Percentiles rank a stretch among this genome's conserved stretches.
Evolutionary conservation across 345 rosid species (phyloP).

Genomic region (Melaleuca alternifolia): DNA sequence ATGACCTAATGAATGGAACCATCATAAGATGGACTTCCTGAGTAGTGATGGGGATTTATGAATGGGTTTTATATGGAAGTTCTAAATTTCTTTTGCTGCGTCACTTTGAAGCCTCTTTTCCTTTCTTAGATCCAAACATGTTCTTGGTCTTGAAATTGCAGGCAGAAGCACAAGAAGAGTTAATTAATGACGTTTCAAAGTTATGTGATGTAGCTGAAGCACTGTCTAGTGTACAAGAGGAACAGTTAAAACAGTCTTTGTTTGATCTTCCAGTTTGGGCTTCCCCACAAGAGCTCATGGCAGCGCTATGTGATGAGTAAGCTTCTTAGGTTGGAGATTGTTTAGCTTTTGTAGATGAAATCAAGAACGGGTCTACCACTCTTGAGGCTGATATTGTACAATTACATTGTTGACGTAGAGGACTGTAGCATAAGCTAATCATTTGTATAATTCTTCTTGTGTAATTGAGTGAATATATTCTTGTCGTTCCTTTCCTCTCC

Average conservation of each 20-base stretch:
- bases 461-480: slow-evolving; percentile 1
- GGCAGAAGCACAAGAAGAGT: slow-evolving; percentile 59
- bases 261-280: slow-evolving; percentile 67
- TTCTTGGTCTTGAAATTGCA: slow-evolving; percentile 10
- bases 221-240: slow-evolving; percentile 39
- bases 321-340: neutral
- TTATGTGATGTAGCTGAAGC: slow-evolving; percentile 63
- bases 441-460: neutral
- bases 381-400: neutral
- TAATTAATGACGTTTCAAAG: slow-evolving; percentile 37
- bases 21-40: neutral
- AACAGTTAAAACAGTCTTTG: slow-evolving; percentile 22
- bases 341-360: neutral
- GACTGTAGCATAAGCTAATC: neutral
- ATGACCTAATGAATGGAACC: neutral
- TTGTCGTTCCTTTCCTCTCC: neutral
- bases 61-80: neutral
- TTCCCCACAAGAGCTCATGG: slow-evolving; percentile 58
- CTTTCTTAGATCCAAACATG: neutral
- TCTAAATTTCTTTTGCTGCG: neutral
- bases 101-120: neutral
- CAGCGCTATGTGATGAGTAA: slow-evolving; percentile 49
- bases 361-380: neutral
- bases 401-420: neutral
- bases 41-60: neutral